These are phyloP conservation scores for Cercospora zeae-maydis DNA, from an alignment of 2,329 filamentous ascomycete genomes.

Conservation along the genomic window DNA sequence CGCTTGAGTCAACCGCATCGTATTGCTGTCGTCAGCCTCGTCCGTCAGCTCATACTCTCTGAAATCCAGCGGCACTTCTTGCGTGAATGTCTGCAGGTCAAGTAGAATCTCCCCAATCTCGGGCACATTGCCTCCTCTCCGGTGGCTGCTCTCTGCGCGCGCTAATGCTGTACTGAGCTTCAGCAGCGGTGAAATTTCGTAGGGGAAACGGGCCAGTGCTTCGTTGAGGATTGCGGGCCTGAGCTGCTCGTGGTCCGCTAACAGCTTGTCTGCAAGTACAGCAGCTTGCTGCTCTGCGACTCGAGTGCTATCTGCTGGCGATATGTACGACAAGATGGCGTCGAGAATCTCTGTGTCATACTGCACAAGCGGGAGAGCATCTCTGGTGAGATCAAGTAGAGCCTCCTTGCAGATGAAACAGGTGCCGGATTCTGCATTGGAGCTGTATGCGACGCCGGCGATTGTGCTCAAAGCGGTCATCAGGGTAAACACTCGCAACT, in stretches of 20 bases:
- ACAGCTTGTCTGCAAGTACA: conserved; percentile 48
- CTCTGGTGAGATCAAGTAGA: conserved; percentile 68
- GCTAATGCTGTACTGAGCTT: conserved; percentile 29
- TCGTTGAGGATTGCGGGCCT: conserved; percentile 61
- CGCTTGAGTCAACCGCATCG: conserved; percentile 63
- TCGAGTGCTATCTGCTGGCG: conserved; percentile 7
- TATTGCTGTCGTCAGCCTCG: conserved; percentile 82
- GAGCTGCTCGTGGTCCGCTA: conserved; percentile 54
- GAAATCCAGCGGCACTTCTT: conserved; percentile 69
- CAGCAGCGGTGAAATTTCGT: conserved; percentile 76
- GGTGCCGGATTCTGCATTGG: conserved; percentile 51
- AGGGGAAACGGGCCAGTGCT: conserved; percentile 75
- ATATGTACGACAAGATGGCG: conserved; percentile 62
- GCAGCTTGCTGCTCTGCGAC: conserved; percentile 15
- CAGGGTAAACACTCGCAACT: conserved; percentile 48
- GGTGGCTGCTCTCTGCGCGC: conserved; percentile 7
- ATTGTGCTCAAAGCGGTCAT: conserved; percentile 44
- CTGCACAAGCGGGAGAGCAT: conserved; percentile 62
- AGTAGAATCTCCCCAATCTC: conserved; percentile 50
- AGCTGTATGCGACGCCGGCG: conserved; percentile 49
- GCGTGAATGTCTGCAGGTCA: conserved; percentile 70
- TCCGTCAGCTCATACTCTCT: conserved; percentile 71
- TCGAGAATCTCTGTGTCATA: conserved; percentile 70
- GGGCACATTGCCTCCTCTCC: conserved; percentile 9
- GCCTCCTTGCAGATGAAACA: conserved; percentile 61